Percentiles rank a stretch among this genome's conserved stretches.
Evolutionary conservation across 2,329 filamentous ascomycete species (phyloP).

Genomic region (Davidsoniella virescens): DNA sequence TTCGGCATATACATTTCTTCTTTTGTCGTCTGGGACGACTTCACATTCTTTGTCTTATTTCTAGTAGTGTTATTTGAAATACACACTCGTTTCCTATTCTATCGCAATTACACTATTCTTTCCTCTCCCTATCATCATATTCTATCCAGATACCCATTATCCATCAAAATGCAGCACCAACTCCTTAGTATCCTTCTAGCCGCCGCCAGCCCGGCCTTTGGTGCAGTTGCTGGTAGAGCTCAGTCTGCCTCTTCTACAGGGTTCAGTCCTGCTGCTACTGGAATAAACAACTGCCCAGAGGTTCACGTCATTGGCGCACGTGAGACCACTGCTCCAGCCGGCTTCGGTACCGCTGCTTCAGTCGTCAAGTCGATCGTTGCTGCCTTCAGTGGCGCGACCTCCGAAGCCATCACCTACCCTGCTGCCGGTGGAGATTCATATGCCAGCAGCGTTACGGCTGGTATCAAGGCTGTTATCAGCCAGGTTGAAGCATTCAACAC

Average conservation of each 20-base stretch:
- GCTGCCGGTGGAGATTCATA: slow-evolving; percentile 49
- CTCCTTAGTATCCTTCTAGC: neutral
- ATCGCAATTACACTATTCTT: neutral
- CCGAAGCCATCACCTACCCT: slow-evolving; percentile 41
- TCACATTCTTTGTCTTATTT: too few species aligned
- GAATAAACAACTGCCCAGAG: slow-evolving; percentile 20
- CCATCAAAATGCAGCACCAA: slow-evolving; percentile 4
- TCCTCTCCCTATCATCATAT: neutral
- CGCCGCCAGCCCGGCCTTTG: neutral
- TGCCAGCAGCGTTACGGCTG: slow-evolving; percentile 39
- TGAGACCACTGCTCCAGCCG: slow-evolving; percentile 32
- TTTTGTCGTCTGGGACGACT: too few species aligned
- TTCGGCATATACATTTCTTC: too few species aligned
- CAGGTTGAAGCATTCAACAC: slow-evolving; percentile 43
- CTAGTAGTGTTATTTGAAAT: too few species aligned
- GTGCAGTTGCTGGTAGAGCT: slow-evolving; percentile 1
- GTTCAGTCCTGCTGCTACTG: neutral
- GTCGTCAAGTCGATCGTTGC: slow-evolving; percentile 33
- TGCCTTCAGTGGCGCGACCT: slow-evolving; percentile 32
- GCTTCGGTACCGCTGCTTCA: slow-evolving; percentile 33
- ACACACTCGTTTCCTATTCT: too few species aligned
- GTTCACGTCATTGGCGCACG: slow-evolving; percentile 32
- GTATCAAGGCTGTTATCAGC: slow-evolving; percentile 39
- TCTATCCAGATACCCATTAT: neutral
- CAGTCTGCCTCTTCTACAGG: neutral